phyloP scores from a whole-genome alignment of 2,329 filamentous ascomycete species.

The Aspergillus cejpii region DNA sequence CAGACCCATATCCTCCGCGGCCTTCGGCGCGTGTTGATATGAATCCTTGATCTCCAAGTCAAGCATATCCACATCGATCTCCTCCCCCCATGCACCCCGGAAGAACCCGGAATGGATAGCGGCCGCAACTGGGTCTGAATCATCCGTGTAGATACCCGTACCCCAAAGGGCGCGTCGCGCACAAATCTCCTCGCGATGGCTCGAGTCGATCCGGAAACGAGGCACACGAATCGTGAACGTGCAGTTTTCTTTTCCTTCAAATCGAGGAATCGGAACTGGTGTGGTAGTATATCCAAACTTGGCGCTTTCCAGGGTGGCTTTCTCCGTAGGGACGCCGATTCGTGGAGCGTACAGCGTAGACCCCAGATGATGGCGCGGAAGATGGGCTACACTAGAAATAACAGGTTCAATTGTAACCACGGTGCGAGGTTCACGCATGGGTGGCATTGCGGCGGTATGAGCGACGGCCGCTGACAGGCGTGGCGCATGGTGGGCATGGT shows the following conservation, averaged over 20 bases:
- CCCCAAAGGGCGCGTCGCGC: constrained; percentile 78
- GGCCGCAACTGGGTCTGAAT: constrained; percentile 86
- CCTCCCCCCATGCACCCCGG: constrained; percentile 75
- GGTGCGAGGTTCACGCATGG: constrained; percentile 54
- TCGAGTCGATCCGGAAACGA: constrained; percentile 63
- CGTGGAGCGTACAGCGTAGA: constrained; percentile 72
- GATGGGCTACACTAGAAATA: constrained; percentile 62
- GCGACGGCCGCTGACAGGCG: constrained; percentile 20
- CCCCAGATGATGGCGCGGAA: constrained; percentile 73
- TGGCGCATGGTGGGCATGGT: constrained; percentile 26
- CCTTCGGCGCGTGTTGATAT: constrained; percentile 40
- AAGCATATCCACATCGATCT: constrained; percentile 64
- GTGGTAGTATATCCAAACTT: constrained; percentile 54
- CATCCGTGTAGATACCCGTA: constrained; percentile 89
- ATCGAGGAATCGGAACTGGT: constrained; percentile 68
- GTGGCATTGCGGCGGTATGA: constrained; percentile 23
- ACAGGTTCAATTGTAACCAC: constrained; percentile 64
- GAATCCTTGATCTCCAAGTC: constrained; percentile 47
- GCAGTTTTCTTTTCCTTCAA: constrained; percentile 75
- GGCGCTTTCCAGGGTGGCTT: constrained; percentile 40
- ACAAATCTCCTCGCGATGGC: constrained; percentile 76
- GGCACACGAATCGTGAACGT: constrained; percentile 84
- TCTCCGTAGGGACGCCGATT: constrained; percentile 46
- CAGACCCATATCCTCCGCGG: constrained; percentile 32
- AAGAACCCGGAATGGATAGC: constrained; percentile 93